phyloP scores from a whole-genome alignment of 768 basidiomycete genomes.

The Nidularia pulvinata region DNA sequence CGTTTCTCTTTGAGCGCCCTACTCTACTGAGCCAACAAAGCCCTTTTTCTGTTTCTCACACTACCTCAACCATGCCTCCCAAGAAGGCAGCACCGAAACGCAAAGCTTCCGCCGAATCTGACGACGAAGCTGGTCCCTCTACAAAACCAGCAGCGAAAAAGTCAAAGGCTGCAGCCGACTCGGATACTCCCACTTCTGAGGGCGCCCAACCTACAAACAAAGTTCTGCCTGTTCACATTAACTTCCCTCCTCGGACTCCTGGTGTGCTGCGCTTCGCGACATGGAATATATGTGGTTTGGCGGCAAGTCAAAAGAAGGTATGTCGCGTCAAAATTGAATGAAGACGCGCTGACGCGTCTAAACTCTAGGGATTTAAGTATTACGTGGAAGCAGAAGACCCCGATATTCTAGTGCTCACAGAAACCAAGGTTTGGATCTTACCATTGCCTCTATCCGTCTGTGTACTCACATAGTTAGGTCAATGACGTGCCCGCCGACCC shows the following conservation, averaged over 20 bases:
- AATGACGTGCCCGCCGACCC: conserved; percentile 70
- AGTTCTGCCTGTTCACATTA: conserved; percentile 60
- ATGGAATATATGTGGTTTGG: conserved; percentile 84
- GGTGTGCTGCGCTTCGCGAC: conserved; percentile 57
- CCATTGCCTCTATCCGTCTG: not conserved
- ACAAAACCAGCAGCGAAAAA: conserved; percentile 13
- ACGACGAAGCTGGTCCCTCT: conserved; percentile 19
- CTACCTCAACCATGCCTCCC: not conserved
- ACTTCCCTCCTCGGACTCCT: conserved; percentile 46
- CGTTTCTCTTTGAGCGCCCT: not conserved
- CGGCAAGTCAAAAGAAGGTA: conserved; percentile 80
- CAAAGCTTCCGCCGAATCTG: conserved; percentile 10
- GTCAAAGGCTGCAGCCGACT: conserved; percentile 4
- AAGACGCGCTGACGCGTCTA: not conserved
- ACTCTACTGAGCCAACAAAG: not conserved
- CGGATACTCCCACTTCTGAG: conserved; percentile 2
- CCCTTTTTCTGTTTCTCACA: not conserved
- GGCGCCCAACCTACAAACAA: conserved; percentile 76
- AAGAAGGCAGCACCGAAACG: conserved; percentile 4
- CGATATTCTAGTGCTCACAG: conserved; percentile 81
- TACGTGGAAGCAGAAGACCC: conserved; percentile 89
- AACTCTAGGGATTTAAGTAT: conserved; percentile 68
- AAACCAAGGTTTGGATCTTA: conserved; percentile 66
- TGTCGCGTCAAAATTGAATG: not conserved
- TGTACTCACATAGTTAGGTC: conserved; percentile 41